Evolutionary conservation across 2,329 filamentous ascomycete genomes (phyloP), one percentile per base, ranked within the genome.

Genomic region (Chaetomiaceae sp.): DNA sequence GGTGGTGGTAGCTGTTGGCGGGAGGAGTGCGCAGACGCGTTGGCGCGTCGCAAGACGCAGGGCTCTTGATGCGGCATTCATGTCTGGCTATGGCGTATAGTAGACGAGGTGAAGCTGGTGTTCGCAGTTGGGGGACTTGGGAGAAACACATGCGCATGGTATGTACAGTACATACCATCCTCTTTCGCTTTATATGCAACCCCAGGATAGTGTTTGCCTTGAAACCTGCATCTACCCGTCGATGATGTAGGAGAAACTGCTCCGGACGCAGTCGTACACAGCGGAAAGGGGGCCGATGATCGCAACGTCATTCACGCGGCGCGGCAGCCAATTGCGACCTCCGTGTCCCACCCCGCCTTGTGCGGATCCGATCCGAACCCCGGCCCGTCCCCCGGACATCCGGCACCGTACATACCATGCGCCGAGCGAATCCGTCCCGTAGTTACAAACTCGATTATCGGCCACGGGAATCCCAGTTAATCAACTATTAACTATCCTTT

Each of bases 1-100:
- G 5, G 8, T 3, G 13, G 3, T 9, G n/a, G 53, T 41, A 14
- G 10, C 34, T 2, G 42, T 38, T 21, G 49, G 46, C 1, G 16
- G 16, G 16, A 41, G 25, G 33, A 30, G 49, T 13, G 48, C n/a
- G 33, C 38, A 3, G 32, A 53, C 11, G 20, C 33, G 41, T n/a
- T 45, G 51, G 10, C 54, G 43, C 14, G 54, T n/a, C 5, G 47
- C 43, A 1, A 48, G 25, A 14, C 50, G 54, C 36, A 53, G 32
- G 14, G 47, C 25, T 43, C 54, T 38, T 23, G 53, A 36, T 30
- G 51, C 47, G 6, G 47, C 16, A 27, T 53, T 56, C 54, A 56
- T 56, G 11, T n/a, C n/a, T n/a, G n/a, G n/a, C n/a, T n/a, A n/a
- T n/a, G n/a, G n/a, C n/a, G n/a, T n/a, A n/a, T n/a, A n/a, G n/a